These are phyloP conservation scores for Tetrastigma voinierianum DNA, from an alignment of 164 flowering plant species.

Conservation along the genomic window DNA sequence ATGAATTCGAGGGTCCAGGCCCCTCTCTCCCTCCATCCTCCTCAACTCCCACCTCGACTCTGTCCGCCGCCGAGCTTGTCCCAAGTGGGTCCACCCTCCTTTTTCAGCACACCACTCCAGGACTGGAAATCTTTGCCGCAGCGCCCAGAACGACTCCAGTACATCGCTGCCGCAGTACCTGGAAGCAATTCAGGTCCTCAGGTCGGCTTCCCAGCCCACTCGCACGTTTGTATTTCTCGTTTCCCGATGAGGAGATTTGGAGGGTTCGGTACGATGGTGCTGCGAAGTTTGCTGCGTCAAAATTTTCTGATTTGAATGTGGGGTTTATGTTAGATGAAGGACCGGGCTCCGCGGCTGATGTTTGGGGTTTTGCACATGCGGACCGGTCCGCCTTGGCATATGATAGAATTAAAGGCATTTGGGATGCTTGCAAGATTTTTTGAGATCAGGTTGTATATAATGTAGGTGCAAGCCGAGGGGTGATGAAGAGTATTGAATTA, in stretches of 20 bases:
- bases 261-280: conserved; percentile 73
- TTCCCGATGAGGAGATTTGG: conserved; percentile 94
- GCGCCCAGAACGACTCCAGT: conserved; percentile 94
- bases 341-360: conserved; percentile 64
- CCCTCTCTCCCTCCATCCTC: conserved; percentile 78
- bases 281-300: conserved; percentile 51
- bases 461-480: conserved; percentile 87
- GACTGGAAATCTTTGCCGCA: conserved; percentile 83
- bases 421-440: conserved; percentile 93
- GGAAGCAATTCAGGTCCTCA: conserved; percentile 56
- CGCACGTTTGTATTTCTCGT: conserved; percentile 66
- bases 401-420: conserved; percentile 59
- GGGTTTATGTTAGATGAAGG: conserved; percentile 95
- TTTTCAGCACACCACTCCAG: conserved; percentile 55
- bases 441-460: conserved; percentile 73
- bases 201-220: conserved; percentile 25
- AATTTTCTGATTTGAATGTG: conserved; percentile 61
- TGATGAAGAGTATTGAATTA: conserved; percentile 82
- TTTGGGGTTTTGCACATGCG: conserved; percentile 83
- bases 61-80: conserved; percentile 92
- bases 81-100: conserved; percentile 80
- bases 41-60: conserved; percentile 90
- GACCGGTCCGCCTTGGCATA: conserved; percentile 71
- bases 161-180: conserved; percentile 61
- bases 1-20: conserved; percentile 66